Conservation (phyloP, 148 eudicot species). For the Silene latifolia region DNA sequence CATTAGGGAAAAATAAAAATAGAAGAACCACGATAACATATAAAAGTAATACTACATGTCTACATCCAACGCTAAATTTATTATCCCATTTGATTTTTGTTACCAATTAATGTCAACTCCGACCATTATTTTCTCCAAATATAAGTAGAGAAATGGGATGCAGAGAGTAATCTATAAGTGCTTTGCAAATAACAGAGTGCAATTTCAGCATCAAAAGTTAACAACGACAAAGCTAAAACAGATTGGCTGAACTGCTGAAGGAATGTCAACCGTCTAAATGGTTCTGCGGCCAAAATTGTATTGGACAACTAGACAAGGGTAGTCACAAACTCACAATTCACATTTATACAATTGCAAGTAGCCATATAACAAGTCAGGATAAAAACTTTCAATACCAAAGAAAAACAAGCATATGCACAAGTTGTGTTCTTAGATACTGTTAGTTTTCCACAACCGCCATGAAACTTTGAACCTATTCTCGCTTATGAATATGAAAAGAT, state of each 20-base stretch:
- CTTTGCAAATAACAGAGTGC: neutral
- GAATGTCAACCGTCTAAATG: neutral
- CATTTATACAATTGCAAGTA: neutral
- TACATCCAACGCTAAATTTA: neutral
- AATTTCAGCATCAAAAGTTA: neutral
- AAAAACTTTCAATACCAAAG: neutral
- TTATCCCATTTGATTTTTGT: neutral
- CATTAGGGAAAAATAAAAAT: neutral
- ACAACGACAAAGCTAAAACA: neutral
- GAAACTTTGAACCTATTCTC: neutral
- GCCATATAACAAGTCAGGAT: too few species aligned
- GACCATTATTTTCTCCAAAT: too few species aligned
- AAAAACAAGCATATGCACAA: neutral
- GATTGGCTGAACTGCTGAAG: neutral
- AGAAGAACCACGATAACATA: neutral
- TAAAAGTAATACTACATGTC: too few species aligned
- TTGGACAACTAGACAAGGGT: neutral
- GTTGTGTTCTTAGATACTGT: too few species aligned
- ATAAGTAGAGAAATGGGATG: neutral
- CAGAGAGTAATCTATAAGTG: neutral
- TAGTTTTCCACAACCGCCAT: neutral
- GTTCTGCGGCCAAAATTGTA: neutral
- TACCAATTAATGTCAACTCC: neutral
- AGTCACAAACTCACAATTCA: neutral
- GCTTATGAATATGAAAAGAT: too few species aligned